phyloP scores from a whole-genome alignment of 2,329 filamentous ascomycete species.

The Neospermospora avenae region DNA sequence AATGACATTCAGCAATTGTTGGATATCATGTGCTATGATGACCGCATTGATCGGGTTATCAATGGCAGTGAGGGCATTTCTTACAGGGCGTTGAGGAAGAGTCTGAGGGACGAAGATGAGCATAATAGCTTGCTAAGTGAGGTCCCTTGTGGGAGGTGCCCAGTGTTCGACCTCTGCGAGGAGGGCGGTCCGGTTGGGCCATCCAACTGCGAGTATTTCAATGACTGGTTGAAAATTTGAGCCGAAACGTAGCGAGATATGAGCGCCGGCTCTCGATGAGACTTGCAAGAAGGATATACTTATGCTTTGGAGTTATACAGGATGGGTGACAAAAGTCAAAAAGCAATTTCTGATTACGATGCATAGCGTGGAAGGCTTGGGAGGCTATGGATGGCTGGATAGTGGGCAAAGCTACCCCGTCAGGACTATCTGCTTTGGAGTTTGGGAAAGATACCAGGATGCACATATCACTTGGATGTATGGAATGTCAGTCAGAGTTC shows the following conservation, averaged over 20 bases:
- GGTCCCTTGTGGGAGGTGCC: slow-evolving; percentile 85
- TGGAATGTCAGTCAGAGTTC: neutral
- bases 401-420: slow-evolving; percentile 22
- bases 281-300: neutral
- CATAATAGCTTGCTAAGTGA: slow-evolving; percentile 61
- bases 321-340: neutral
- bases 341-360: slow-evolving; percentile 16
- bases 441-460: slow-evolving; percentile 34
- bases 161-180: slow-evolving; percentile 88
- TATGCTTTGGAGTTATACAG: neutral
- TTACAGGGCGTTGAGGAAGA: slow-evolving; percentile 36
- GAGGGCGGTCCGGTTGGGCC: slow-evolving; percentile 89
- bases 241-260: neutral
- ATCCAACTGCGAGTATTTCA: slow-evolving; percentile 87
- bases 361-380: slow-evolving; percentile 31
- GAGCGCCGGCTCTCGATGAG: neutral
- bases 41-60: slow-evolving; percentile 66
- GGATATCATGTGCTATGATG: slow-evolving; percentile 86
- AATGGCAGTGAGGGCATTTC: slow-evolving; percentile 31
- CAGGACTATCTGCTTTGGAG: slow-evolving; percentile 22
- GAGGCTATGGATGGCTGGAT: slow-evolving; percentile 10
- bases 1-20: slow-evolving; percentile 81
- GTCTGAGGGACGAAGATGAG: slow-evolving; percentile 39
- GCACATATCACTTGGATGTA: slow-evolving; percentile 4
- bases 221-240: slow-evolving; percentile 66